Base-by-base conservation (phyloP, 202 grass and related monocot species). In the Eragrostis tef region DNA sequence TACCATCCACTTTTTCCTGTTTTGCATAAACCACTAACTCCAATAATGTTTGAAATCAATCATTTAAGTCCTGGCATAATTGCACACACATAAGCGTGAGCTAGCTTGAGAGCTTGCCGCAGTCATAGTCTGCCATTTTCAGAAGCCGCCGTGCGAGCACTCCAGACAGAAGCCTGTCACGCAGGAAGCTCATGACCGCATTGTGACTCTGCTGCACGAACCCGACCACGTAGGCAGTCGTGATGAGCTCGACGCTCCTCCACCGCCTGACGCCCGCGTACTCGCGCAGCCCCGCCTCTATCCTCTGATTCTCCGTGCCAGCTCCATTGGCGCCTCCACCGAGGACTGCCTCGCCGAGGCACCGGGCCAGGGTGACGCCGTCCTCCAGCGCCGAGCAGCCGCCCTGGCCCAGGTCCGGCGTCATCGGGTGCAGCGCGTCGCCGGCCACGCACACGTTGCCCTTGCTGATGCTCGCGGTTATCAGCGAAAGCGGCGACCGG, bases 391-490 rank as follows among this genome's bases (percentile, higher is more conserved):
- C 94, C 17, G 86, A 50, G 85, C 94, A 93, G 54, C 82, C 91
- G 15, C 94, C 94, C 84, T 97, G 94, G 3, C 85, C 94, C 17
- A 93, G 20, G 60, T 97, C 91, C 1, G 94, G 94, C 6, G 94
- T 93, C 90, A 91, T 97, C 24, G 94, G 94, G 81, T 97, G 94
- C 62, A 97, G 79, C 22, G 94, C 91, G 61, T 97, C 94, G 4
- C 94, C 94, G 12, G 87, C 87, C 7, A 93, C 91, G 65, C 90
- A 89, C 26, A 61, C 82, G 81, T 81, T 89, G 46, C 82, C 77
- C 71, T 73, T 93, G 79, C 52, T 81, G 22, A 93, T 90, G 21
- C 58, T 56, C n/a, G 70, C 85, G 3, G 66, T 46, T 0, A 90
- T 2, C 26, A 93, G 82, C 66, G 82, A 84, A 7, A 97, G 52